Evolutionary conservation across 2,329 filamentous ascomycete species (phyloP).

Genomic region (Scytalidium sp.): DNA sequence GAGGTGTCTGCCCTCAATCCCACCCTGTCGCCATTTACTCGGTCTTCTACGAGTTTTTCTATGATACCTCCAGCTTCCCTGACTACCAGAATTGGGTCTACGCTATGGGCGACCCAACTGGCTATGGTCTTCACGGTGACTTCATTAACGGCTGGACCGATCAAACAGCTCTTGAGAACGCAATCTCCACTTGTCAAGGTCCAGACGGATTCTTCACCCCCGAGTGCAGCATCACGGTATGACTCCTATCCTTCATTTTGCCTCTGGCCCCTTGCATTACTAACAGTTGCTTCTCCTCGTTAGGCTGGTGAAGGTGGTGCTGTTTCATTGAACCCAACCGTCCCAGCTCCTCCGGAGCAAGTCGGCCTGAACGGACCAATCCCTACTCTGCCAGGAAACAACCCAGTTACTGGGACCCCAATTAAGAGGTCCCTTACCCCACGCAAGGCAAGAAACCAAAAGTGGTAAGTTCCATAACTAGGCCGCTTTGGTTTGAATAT

Average conservation of each 20-base stretch:
- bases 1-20: slow-evolving; percentile 13
- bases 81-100: slow-evolving; percentile 10
- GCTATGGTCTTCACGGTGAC: slow-evolving; percentile 12
- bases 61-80: slow-evolving; percentile 4
- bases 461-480: too few relatives aligned
- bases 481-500: too few relatives aligned
- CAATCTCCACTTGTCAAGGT: slow-evolving; percentile 9
- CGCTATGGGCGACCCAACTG: slow-evolving; percentile 12
- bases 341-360: slow-evolving; percentile 3
- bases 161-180: slow-evolving; percentile 2
- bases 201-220: neutral
- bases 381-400: slow-evolving; percentile 8
- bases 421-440: too few relatives aligned
- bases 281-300: neutral
- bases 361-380: slow-evolving; percentile 11
- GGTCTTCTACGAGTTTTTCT: slow-evolving; percentile 14
- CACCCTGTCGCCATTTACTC: slow-evolving; percentile 12
- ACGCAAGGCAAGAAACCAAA: too few relatives aligned
- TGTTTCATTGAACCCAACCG: neutral
- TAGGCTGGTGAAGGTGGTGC: neutral
- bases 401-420: slow-evolving; percentile 2
- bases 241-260: neutral
- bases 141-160: slow-evolving; percentile 15
- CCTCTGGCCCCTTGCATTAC: neutral
- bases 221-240: slow-evolving; percentile 4